phyloP scores from a whole-genome alignment of 441 rosid species.

The Mallotus japonicus region DNA sequence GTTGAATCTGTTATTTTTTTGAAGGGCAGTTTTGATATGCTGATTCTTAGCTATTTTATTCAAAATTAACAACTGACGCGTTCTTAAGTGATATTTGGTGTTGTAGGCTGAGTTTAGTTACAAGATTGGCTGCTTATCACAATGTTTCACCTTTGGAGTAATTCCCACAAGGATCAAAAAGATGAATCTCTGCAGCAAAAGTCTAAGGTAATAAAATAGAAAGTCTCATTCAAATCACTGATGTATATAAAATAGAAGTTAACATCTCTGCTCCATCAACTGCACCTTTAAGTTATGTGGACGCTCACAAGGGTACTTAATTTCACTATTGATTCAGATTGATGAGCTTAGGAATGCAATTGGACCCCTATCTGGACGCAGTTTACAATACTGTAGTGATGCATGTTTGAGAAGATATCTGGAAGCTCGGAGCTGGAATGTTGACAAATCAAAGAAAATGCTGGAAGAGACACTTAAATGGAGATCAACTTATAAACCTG shows the following conservation, averaged over 20 bases:
- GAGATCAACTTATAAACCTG: slow-evolving; percentile 81
- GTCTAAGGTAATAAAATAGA: slow-evolving; percentile 53
- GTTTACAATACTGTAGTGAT: slow-evolving; percentile 56
- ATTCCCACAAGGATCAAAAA: slow-evolving; percentile 48
- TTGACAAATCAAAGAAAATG: slow-evolving; percentile 81
- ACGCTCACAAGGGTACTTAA: background rate
- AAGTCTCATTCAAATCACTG: background rate
- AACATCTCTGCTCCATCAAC: background rate
- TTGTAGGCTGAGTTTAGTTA: slow-evolving; percentile 26
- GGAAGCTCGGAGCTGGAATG: slow-evolving; percentile 87
- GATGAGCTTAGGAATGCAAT: slow-evolving; percentile 61
- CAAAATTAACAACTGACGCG: background rate
- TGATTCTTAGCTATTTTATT: background rate
- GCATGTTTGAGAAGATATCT: slow-evolving; percentile 82
- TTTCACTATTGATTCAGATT: slow-evolving; percentile 35
- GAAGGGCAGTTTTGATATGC: background rate
- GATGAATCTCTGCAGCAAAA: slow-evolving; percentile 42
- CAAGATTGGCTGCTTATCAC: slow-evolving; percentile 22
- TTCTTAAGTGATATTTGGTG: slow-evolving; percentile 5
- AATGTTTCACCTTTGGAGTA: slow-evolving; percentile 66
- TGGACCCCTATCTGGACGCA: slow-evolving; percentile 58
- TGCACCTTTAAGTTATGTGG: background rate
- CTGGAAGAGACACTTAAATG: slow-evolving; percentile 75
- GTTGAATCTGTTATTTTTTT: background rate
- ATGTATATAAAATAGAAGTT: background rate